These are phyloP conservation scores for Aspergillus sp. DNA, from an alignment of 2,329 filamentous ascomycete genomes.

Conservation along the genomic window DNA sequence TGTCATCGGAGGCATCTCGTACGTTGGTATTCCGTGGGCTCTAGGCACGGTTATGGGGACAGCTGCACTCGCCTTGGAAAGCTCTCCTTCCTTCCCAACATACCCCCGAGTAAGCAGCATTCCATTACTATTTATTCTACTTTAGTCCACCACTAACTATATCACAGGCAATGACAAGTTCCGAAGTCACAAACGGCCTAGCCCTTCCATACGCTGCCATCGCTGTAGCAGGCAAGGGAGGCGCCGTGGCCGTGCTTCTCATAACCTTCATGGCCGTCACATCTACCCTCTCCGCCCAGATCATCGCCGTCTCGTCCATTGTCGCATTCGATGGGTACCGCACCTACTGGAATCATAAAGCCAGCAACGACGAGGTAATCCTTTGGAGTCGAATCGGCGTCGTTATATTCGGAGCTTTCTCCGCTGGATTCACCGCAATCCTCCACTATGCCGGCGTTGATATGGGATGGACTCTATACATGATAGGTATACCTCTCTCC, in stretches of 20 bases:
- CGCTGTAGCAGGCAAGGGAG: constrained; percentile 22
- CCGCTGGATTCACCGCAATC: constrained; percentile 53
- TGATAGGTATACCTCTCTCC: constrained; percentile 40
- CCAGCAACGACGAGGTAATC: neutral
- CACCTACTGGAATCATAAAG: neutral
- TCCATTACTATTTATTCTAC: neutral
- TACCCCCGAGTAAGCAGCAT: constrained; percentile 44
- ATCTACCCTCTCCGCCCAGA: neutral
- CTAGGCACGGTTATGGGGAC: constrained; percentile 54
- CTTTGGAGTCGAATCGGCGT: constrained; percentile 51
- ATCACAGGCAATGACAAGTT: constrained; percentile 35
- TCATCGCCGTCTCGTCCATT: neutral
- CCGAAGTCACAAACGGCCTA: constrained; percentile 37
- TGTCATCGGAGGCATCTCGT: constrained; percentile 52
- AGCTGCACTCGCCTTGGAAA: constrained; percentile 50
- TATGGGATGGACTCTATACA: constrained; percentile 56
- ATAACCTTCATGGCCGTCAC: neutral
- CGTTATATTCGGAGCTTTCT: constrained; percentile 53
- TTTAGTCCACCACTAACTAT: neutral
- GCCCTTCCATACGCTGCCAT: constrained; percentile 42
- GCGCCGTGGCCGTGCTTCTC: neutral
- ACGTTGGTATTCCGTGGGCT: constrained; percentile 55
- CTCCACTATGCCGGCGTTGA: constrained; percentile 56
- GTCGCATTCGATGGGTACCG: neutral
- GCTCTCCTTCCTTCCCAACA: constrained; percentile 52